phyloP scores from a whole-genome alignment of 2,329 filamentous ascomycete genomes.

The Colletotrichum eremochloae region DNA sequence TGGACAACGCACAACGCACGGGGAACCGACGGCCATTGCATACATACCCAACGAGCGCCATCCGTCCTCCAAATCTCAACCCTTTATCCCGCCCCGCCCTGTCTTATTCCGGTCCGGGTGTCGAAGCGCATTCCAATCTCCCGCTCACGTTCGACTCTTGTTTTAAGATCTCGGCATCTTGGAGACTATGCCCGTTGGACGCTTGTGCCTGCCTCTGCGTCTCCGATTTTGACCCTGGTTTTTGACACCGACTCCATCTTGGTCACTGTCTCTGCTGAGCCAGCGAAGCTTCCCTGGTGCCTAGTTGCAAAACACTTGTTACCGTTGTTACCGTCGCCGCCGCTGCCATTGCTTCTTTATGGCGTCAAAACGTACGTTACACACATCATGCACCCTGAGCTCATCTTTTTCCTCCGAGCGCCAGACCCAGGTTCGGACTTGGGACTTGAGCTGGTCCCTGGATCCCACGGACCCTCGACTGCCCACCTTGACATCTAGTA shows the following conservation, averaged over 20 bases:
- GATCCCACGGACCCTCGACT: conserved; percentile 36
- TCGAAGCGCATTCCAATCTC: conserved; percentile 18
- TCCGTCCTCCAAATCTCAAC: background rate
- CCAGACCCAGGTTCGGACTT: background rate
- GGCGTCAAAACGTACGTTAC: conserved; percentile 44
- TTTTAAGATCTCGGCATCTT: conserved; percentile 5
- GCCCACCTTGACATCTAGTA: conserved; percentile 18
- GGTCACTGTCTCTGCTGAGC: conserved; percentile 11
- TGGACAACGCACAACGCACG: background rate
- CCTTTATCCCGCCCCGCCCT: background rate
- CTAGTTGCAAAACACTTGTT: conserved; percentile 22
- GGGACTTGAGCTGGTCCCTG: conserved; percentile 6
- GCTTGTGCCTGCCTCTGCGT: conserved; percentile 31
- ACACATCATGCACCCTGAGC: conserved; percentile 24
- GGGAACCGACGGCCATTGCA: background rate
- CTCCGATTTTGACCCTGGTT: background rate
- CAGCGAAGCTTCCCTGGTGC: conserved; percentile 18
- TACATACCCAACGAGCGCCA: conserved; percentile 10
- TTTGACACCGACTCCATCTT: background rate
- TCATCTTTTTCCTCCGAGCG: conserved; percentile 27
- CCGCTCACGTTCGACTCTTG: background rate
- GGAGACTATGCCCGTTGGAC: conserved; percentile 39
- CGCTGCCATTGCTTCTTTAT: conserved; percentile 41
- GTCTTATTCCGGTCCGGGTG: background rate
- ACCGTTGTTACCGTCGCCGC: conserved; percentile 7